Evolutionary conservation across 192 early-diverging fungal genomes (phyloP).

Genomic region (Umbelopsis ramanniana): DNA sequence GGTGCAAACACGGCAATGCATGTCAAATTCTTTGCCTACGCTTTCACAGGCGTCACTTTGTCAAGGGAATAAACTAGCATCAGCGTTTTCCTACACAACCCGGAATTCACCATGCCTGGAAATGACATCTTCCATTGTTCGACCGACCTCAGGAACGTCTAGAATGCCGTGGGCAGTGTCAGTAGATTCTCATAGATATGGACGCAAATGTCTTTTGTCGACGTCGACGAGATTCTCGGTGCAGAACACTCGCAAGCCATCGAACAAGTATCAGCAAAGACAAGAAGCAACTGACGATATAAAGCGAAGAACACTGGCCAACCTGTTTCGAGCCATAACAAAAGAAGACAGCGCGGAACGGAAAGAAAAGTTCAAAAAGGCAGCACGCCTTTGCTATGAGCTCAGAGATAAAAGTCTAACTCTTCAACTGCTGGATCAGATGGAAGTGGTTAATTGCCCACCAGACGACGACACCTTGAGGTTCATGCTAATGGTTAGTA

Average conservation of each 20-base stretch:
- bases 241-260: too few relatives aligned
- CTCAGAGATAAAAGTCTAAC: background rate
- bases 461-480: background rate
- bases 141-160: too few relatives aligned
- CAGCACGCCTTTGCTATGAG: background rate
- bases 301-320: background rate
- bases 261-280: too few relatives aligned
- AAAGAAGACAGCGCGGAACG: background rate
- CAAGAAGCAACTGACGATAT: background rate
- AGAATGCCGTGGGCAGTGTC: too few relatives aligned
- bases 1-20: slow-evolving; percentile 1
- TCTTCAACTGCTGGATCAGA: slow-evolving; percentile 21
- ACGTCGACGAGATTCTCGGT: too few relatives aligned
- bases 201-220: too few relatives aligned
- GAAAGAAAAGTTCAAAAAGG: background rate
- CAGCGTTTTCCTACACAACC: background rate
- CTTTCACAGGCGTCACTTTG: background rate
- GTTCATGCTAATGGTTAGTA: background rate
- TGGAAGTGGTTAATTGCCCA: background rate
- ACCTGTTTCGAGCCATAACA: background rate
- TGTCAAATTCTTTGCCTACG: background rate
- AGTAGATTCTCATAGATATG: too few relatives aligned
- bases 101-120: too few relatives aligned
- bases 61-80: background rate
- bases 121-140: too few relatives aligned